These are phyloP conservation scores for Rubia peregrina DNA, from an alignment of 305 asterid species.

Conservation along the genomic window DNA sequence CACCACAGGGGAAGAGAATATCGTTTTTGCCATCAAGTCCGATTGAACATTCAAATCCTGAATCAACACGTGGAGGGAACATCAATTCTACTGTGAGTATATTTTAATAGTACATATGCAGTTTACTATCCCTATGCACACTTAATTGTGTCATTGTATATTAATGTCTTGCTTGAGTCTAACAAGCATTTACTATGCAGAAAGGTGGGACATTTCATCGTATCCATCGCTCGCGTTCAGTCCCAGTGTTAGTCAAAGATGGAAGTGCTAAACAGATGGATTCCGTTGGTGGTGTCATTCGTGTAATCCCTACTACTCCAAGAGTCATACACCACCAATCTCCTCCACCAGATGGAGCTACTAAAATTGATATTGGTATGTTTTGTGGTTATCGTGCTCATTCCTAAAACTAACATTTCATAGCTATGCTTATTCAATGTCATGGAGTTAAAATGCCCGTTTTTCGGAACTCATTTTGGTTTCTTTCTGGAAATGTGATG, in stretches of 20 bases:
- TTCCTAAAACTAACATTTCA: background rate
- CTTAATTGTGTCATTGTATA: background rate
- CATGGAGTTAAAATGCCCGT: background rate
- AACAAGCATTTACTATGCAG: slow-evolving; percentile 22
- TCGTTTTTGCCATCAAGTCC: slow-evolving; percentile 74
- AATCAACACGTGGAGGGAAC: slow-evolving; percentile 68
- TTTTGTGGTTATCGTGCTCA: slow-evolving; percentile 3
- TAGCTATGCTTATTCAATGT: background rate
- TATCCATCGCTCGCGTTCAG: slow-evolving; percentile 84
- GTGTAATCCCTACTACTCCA: slow-evolving; percentile 64
- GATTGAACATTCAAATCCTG: slow-evolving; percentile 72
- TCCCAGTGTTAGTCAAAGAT: slow-evolving; percentile 57
- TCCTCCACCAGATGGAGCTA: slow-evolving; percentile 31
- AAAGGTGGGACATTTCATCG: slow-evolving; percentile 38
- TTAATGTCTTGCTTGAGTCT: background rate
- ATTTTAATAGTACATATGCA: background rate
- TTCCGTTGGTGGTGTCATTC: slow-evolving; percentile 48
- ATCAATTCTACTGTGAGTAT: slow-evolving; percentile 44
- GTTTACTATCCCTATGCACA: background rate
- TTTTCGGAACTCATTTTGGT: background rate
- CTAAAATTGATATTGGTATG: slow-evolving; percentile 35
- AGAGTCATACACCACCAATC: slow-evolving; percentile 32
- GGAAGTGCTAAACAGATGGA: slow-evolving; percentile 55
- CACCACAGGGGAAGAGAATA: slow-evolving; percentile 50
- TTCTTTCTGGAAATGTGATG: too few species aligned